These are phyloP conservation scores for Verticillium klebahnii DNA, from an alignment of 2,329 filamentous ascomycete species.

Conservation along the genomic window DNA sequence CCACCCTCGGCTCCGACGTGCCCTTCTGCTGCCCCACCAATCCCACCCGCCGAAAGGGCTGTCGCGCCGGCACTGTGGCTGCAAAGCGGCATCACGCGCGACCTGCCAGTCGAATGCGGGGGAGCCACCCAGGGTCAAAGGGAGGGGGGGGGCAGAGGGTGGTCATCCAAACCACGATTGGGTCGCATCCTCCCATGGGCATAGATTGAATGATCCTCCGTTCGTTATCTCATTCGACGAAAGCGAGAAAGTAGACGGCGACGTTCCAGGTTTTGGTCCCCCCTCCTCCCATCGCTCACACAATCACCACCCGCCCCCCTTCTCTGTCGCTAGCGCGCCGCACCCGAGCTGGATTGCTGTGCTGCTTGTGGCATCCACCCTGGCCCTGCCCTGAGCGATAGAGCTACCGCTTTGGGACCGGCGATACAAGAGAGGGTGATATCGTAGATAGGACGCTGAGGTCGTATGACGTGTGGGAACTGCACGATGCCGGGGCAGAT, in stretches of 20 bases:
- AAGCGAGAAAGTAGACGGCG: neutral
- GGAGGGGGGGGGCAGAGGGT: neutral
- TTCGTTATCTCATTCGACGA: neutral
- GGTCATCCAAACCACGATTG: neutral
- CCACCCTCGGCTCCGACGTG: neutral
- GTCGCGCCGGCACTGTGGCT: neutral
- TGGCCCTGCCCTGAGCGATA: neutral
- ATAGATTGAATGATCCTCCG: neutral
- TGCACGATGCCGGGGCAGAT: neutral
- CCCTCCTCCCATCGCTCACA: neutral
- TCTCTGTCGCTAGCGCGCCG: neutral
- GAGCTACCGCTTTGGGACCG: neutral
- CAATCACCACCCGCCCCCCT: neutral
- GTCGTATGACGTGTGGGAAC: neutral
- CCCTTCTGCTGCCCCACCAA: neutral
- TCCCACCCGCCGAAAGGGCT: neutral
- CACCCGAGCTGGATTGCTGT: neutral
- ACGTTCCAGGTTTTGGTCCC: neutral
- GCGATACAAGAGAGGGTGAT: neutral
- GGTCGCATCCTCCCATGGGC: neutral
- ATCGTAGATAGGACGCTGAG: neutral
- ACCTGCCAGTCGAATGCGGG: neutral
- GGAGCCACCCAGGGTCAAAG: neutral
- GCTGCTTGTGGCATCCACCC: neutral
- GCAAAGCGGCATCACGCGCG: neutral